phyloP scores from a whole-genome alignment of 169 alveolate genomes.

The Eimeria necatrix region DNA sequence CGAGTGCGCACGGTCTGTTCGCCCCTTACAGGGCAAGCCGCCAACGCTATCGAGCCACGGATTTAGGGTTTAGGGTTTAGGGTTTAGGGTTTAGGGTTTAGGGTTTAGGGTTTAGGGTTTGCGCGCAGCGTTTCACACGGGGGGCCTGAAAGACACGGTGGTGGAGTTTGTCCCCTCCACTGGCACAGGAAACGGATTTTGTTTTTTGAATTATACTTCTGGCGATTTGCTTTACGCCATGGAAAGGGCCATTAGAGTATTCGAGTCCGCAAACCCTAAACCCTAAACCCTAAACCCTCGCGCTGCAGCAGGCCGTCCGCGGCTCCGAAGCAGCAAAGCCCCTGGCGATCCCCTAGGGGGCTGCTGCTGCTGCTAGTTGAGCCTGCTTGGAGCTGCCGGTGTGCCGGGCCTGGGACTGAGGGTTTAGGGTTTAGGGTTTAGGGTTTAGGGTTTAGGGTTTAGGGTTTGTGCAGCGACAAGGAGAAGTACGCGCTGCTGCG shows the following conservation, averaged over 20 bases:
- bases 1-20: too few relatives aligned
- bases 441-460: neutral
- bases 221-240: conserved; percentile 91
- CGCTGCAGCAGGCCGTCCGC: neutral
- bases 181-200: conserved; percentile 91
- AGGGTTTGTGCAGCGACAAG: conserved; percentile 80
- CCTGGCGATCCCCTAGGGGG: too few relatives aligned
- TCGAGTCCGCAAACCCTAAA: conserved; percentile 74
- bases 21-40: too few relatives aligned
- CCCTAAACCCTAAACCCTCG: neutral
- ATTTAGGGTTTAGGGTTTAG: too few relatives aligned
- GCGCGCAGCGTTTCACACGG: conserved; percentile 92
- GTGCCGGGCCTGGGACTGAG: too few relatives aligned
- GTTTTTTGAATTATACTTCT: conserved; percentile 87
- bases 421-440: neutral
- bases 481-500: conserved; percentile 88
- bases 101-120: neutral
- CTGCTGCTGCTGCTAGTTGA: too few relatives aligned
- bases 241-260: conserved; percentile 90
- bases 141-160: conserved; percentile 96
- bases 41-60: too few relatives aligned
- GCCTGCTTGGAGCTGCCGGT: too few relatives aligned
- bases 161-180: conserved; percentile 82
- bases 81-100: conserved; percentile 2
- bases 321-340: too few relatives aligned